Evolutionary conservation across 148 eudicot species (phyloP).

Genomic region (Polygonum aviculare): DNA sequence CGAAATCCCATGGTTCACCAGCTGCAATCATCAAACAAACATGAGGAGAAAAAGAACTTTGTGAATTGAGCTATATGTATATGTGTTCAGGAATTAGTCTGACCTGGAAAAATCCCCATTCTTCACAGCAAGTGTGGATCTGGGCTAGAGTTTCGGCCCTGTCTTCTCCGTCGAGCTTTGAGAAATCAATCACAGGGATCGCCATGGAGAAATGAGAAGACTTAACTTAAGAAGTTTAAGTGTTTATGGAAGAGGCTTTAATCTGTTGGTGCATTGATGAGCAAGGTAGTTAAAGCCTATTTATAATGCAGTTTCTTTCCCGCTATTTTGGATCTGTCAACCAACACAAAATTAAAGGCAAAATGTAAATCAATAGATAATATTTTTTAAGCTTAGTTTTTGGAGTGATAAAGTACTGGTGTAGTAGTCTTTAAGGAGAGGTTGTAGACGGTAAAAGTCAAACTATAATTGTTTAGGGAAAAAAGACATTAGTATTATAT

Average conservation of each 20-base stretch:
- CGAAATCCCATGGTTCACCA: conserved; percentile 84
- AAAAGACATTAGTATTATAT: neutral
- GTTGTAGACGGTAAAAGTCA: conserved; percentile 1
- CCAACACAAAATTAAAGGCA: neutral
- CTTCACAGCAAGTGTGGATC: conserved; percentile 64
- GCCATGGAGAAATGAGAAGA: conserved; percentile 36
- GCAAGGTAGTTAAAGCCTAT: conserved; percentile 13
- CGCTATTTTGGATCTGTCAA: conserved; percentile 5
- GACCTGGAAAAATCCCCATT: conserved; percentile 97
- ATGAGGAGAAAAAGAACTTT: neutral
- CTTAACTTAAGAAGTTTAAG: neutral
- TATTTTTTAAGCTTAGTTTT: neutral
- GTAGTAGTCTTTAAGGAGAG: neutral
- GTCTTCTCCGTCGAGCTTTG: conserved; percentile 72
- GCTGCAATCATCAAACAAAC: conserved; percentile 24
- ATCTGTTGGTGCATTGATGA: neutral
- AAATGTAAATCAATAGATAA: neutral
- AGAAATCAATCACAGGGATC: conserved; percentile 88
- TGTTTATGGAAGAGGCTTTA: neutral
- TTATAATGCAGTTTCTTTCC: conserved; percentile 25
- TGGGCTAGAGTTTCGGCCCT: conserved; percentile 64
- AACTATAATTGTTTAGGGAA: neutral
- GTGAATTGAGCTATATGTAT: neutral
- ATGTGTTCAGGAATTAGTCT: neutral
- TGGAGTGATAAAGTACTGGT: neutral